Evolutionary conservation across 192 early-diverging fungal genomes (phyloP).

Genomic region (Dissophora globulifera): DNA sequence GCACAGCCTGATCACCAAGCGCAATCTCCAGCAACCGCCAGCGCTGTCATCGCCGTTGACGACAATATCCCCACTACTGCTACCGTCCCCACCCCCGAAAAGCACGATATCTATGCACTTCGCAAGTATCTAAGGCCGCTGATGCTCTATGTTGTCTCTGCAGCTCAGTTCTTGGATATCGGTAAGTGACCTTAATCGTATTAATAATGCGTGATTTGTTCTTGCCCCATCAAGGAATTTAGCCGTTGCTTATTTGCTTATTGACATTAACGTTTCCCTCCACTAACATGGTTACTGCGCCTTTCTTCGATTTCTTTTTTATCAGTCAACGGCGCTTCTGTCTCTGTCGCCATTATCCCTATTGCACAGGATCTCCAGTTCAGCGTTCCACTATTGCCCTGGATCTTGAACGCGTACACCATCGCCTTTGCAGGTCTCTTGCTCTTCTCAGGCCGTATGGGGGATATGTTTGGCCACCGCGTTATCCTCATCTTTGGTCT

Average conservation of each 20-base stretch:
- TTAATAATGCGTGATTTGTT: too few relatives aligned
- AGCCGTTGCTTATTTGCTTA: too few relatives aligned
- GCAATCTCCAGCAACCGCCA: too few relatives aligned
- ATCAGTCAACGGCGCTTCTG: constrained; percentile 42
- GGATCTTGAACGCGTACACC: constrained; percentile 49
- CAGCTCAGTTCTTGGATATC: constrained; percentile 41
- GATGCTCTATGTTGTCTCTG: constrained; percentile 34
- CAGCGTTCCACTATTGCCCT: constrained; percentile 18
- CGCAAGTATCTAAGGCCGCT: constrained; percentile 13
- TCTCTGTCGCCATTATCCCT: constrained; percentile 40
- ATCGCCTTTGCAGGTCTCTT: constrained; percentile 50
- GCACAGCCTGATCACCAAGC: too few relatives aligned
- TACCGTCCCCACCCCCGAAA: neutral
- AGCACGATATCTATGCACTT: neutral
- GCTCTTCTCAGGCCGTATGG: constrained; percentile 43
- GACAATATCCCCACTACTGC: neutral
- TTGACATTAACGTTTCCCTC: neutral
- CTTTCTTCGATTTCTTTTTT: neutral
- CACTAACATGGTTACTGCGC: neutral
- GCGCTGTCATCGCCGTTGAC: too few relatives aligned
- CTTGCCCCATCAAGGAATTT: too few relatives aligned
- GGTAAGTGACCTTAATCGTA: too few relatives aligned
- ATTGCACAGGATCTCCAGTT: constrained; percentile 38
- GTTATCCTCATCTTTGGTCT: constrained; percentile 45
- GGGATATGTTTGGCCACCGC: constrained; percentile 55